A percentile compares a stretch with the other conserved stretches of the same genome.
Conservation (phyloP, 495 filamentous ascomycete species). For the Pyrenula massariospora region DNA sequence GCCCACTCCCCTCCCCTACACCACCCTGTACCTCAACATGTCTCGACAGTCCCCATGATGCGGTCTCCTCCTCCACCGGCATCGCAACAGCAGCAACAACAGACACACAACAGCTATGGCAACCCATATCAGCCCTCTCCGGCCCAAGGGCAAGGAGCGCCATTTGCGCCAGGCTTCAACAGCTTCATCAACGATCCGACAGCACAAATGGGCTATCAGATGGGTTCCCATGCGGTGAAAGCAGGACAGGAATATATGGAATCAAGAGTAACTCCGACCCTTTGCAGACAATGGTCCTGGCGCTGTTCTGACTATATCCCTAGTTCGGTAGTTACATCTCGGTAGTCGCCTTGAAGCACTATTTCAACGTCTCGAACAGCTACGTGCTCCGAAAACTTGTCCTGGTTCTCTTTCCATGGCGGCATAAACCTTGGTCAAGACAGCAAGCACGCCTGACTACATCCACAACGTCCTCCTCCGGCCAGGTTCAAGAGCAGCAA, state of each 20-base stretch:
- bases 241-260: constrained; percentile 89
- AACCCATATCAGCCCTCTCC: constrained; percentile 57
- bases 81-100: constrained; percentile 58
- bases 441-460: constrained; percentile 42
- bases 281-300: background rate
- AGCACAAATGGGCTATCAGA: constrained; percentile 91
- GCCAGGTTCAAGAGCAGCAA: constrained; percentile 42
- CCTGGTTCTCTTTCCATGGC: constrained; percentile 92
- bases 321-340: constrained; percentile 91
- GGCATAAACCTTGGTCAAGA: constrained; percentile 92
- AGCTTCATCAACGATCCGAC: constrained; percentile 92
- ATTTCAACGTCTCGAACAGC: constrained; percentile 93
- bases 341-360: constrained; percentile 85
- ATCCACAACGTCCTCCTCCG: constrained; percentile 45
- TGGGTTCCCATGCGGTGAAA: constrained; percentile 80
- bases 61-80: constrained; percentile 85
- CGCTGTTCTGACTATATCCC: background rate
- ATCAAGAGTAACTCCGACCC: constrained; percentile 55
- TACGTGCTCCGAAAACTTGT: constrained; percentile 76
- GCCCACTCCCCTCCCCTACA: constrained; percentile 91
- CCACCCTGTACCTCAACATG: constrained; percentile 96
- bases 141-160: constrained; percentile 35
- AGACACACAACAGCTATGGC: constrained; percentile 48
- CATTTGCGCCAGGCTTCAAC: constrained; percentile 63
- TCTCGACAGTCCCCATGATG: constrained; percentile 97